Evolutionary conservation across 2,329 filamentous ascomycete genomes (phyloP).

Genomic region (Dendrostoma leiphaemia): DNA sequence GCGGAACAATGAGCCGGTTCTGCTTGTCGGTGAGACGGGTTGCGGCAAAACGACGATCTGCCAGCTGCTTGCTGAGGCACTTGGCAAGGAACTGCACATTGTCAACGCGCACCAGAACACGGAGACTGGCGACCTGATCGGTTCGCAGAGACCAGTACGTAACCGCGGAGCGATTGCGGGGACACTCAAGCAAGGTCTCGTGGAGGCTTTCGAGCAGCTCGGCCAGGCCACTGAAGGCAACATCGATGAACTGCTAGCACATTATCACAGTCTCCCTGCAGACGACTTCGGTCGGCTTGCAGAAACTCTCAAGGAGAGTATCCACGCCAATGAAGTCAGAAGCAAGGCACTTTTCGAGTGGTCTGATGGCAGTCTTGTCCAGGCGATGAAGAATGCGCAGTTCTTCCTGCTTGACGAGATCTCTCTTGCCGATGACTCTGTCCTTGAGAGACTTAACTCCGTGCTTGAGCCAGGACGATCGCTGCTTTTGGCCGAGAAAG

Average conservation of each 20-base stretch:
- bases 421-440: constrained; percentile 94
- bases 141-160: constrained; percentile 86
- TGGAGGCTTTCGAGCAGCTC: constrained; percentile 40
- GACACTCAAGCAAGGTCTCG: constrained; percentile 61
- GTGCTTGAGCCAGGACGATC: constrained; percentile 87
- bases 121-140: constrained; percentile 95
- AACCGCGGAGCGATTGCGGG: constrained; percentile 75
- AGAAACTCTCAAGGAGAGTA: constrained; percentile 42
- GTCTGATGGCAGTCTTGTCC: constrained; percentile 89
- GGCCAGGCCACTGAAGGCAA: constrained; percentile 35
- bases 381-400: constrained; percentile 86
- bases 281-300: constrained; percentile 47
- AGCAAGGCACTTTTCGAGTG: constrained; percentile 91
- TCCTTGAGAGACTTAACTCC: constrained; percentile 92
- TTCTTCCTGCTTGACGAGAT: constrained; percentile 97
- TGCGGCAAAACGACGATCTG: constrained; percentile 98
- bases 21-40: constrained; percentile 94
- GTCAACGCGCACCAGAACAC: constrained; percentile 98
- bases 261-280: constrained; percentile 54
- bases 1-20: constrained; percentile 85
- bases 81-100: constrained; percentile 74
- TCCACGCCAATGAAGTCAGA: constrained; percentile 53
- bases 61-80: constrained; percentile 82
- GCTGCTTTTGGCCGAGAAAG: constrained; percentile 90
- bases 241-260: constrained; percentile 55